Percentiles rank a stretch among this genome's conserved stretches.
Evolutionary conservation across 768 basidiomycete genomes (phyloP).

Genomic region (Lyophyllum atratum): DNA sequence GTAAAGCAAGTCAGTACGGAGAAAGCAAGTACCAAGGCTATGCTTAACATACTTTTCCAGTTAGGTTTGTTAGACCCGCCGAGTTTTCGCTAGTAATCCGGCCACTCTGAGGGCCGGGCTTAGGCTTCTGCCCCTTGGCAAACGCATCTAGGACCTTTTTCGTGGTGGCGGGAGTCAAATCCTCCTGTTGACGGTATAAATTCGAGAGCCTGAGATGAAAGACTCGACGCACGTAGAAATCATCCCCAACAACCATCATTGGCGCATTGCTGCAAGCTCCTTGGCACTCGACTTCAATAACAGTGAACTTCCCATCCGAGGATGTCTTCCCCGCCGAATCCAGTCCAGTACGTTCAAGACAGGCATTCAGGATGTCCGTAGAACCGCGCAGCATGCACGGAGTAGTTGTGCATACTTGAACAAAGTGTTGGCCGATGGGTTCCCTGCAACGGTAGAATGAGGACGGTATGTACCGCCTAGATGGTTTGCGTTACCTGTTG

Average conservation of each 20-base stretch:
- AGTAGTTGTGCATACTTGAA: slow-evolving; percentile 98
- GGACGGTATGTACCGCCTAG: not conserved
- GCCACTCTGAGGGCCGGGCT: slow-evolving; percentile 91
- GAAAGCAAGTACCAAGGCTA: not conserved
- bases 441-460: slow-evolving; percentile 52
- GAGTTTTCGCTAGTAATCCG: slow-evolving; percentile 92
- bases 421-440: slow-evolving; percentile 91
- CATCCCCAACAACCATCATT: slow-evolving; percentile 95
- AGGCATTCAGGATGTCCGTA: slow-evolving; percentile 85
- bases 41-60: slow-evolving; percentile 67
- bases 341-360: slow-evolving; percentile 79
- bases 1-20: slow-evolving; percentile 10
- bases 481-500: slow-evolving; percentile 70
- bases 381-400: slow-evolving; percentile 97
- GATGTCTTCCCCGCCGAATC: slow-evolving; percentile 92
- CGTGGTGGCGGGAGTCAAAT: slow-evolving; percentile 75
- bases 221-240: slow-evolving; percentile 79
- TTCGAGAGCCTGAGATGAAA: not conserved
- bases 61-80: slow-evolving; percentile 81
- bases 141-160: slow-evolving; percentile 81
- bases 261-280: slow-evolving; percentile 98
- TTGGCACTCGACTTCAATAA: slow-evolving; percentile 97
- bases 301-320: slow-evolving; percentile 93
- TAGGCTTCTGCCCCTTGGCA: slow-evolving; percentile 80
- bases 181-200: slow-evolving; percentile 58